Base-by-base conservation (phyloP, 305 asterid species). In the Solanum hybrid region DNA sequence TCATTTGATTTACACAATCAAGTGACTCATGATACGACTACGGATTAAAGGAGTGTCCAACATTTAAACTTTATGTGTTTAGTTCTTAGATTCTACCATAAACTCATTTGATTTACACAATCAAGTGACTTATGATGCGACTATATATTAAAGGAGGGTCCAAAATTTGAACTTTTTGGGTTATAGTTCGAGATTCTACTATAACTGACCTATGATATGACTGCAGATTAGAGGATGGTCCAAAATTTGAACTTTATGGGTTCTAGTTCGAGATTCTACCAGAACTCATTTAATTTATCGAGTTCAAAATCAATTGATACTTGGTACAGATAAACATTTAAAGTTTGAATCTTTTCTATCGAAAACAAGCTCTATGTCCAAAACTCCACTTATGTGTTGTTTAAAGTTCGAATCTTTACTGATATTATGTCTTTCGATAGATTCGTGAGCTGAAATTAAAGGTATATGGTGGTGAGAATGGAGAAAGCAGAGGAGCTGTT, bases 371-470 rank as follows among this genome's bases (percentile, higher is more conserved):
- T 71, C 34, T 22, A 2, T 51, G 27, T 8, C 32, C 32, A 24
- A 69, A 69, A 69, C 75, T n/a, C 31, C 31, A n/a, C 75, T 4
- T 66, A 66, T n/a, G 14, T 24, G 36, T 73, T 73, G 51, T 35
- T 36, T 78, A 42, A 42, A 42, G 87, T 42, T 51, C 2, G 87
- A 84, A 84, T 51, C 73, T 51, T 84, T 45, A 3, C 24, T 27
- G 42, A 75, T 80, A 31, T 79, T 26, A n/a, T 26, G 66, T 35
- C 12, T 26, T 22, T 34, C 2, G 36, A 27, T 45, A 97, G 99
- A 94, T 97, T 77, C 89, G 88, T 13, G 98, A 94, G 88, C 91
- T 97, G 90, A 97, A 94, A 91, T 90, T 90, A 31, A 95, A 96
- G 93, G 89, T 93, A 15, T 87, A 89, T 76, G 80, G 40, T 42